phyloP scores from a whole-genome alignment of 495 filamentous ascomycete species.

The Hyaloscypha hepaticicola region DNA sequence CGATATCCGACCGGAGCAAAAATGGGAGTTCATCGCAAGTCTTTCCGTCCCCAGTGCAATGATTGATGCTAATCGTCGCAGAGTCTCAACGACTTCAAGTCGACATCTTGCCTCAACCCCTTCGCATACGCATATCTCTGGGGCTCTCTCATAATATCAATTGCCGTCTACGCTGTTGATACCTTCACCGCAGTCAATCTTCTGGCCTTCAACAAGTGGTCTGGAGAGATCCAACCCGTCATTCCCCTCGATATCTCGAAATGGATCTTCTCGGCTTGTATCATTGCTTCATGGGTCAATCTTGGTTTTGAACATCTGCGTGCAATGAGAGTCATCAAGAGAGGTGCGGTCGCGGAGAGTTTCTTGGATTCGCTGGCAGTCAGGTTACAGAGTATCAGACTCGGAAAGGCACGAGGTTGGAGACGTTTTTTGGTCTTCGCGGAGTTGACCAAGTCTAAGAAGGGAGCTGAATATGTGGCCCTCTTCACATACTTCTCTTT shows the following conservation, averaged over 20 bases:
- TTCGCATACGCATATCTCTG: slow-evolving; percentile 86
- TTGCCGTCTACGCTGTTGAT: slow-evolving; percentile 87
- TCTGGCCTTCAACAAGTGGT: slow-evolving; percentile 70
- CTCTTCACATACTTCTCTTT: slow-evolving; percentile 95
- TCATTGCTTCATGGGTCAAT: slow-evolving; percentile 80
- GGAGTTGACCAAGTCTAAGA: slow-evolving; percentile 86
- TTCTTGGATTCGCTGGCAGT: slow-evolving; percentile 87
- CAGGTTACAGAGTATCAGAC: slow-evolving; percentile 72
- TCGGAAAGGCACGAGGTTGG: slow-evolving; percentile 68
- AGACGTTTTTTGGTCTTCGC: slow-evolving; percentile 89
- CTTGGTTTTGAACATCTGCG: slow-evolving; percentile 73
- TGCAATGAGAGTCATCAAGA: slow-evolving; percentile 74
- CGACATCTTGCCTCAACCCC: slow-evolving; percentile 67
- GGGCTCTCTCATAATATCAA: slow-evolving; percentile 70
- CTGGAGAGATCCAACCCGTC: slow-evolving; percentile 55
- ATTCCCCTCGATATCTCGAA: slow-evolving; percentile 71
- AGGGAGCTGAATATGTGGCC: slow-evolving; percentile 86
- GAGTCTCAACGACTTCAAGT: slow-evolving; percentile 89
- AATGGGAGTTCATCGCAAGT: slow-evolving; percentile 93
- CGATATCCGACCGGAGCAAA: slow-evolving; percentile 72
- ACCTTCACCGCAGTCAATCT: slow-evolving; percentile 91
- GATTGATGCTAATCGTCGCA: slow-evolving; percentile 35
- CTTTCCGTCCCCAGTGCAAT: neutral
- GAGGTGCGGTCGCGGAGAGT: slow-evolving; percentile 83
- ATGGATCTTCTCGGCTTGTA: slow-evolving; percentile 90